phyloP scores from a whole-genome alignment of 495 filamentous ascomycete genomes.

The Podospora sp. region DNA sequence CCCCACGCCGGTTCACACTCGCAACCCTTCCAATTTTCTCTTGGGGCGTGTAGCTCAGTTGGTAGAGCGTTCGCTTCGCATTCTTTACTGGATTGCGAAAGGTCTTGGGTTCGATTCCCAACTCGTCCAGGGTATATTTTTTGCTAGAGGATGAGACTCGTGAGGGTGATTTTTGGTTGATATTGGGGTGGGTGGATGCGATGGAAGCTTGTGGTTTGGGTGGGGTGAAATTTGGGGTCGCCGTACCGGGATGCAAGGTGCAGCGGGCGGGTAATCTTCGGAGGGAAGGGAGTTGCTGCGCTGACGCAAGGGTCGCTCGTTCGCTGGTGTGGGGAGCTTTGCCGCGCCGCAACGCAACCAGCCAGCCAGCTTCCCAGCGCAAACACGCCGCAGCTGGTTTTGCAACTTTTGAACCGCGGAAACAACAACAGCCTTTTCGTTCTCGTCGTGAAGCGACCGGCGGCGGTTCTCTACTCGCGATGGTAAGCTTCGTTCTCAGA shows the following conservation, averaged over 20 bases:
- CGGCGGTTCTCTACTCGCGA: background rate
- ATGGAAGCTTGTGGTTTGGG: too few relatives aligned
- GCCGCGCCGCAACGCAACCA: background rate
- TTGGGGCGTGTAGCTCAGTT: constrained; percentile 31
- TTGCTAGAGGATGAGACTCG: too few relatives aligned
- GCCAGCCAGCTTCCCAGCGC: constrained; percentile 5
- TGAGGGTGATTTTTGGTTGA: constrained; percentile 14
- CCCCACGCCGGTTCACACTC: background rate
- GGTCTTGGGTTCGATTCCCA: constrained; percentile 36
- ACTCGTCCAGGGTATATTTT: constrained; percentile 24
- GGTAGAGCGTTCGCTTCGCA: constrained; percentile 37
- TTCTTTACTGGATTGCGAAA: constrained; percentile 27
- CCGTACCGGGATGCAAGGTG: too few relatives aligned
- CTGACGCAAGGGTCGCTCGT: background rate
- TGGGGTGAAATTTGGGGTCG: background rate
- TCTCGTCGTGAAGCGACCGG: background rate
- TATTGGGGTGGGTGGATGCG: background rate
- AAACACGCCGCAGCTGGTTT: background rate
- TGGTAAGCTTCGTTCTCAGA: constrained; percentile 10
- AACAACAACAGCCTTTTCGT: background rate
- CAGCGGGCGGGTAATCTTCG: background rate
- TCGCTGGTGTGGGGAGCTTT: constrained; percentile 3
- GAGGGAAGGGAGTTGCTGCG: background rate
- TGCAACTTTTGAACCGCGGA: background rate
- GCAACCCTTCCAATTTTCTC: background rate